These are phyloP conservation scores for Dactylorhiza incarnata DNA, from an alignment of 106 monocot species.

Conservation along the genomic window DNA sequence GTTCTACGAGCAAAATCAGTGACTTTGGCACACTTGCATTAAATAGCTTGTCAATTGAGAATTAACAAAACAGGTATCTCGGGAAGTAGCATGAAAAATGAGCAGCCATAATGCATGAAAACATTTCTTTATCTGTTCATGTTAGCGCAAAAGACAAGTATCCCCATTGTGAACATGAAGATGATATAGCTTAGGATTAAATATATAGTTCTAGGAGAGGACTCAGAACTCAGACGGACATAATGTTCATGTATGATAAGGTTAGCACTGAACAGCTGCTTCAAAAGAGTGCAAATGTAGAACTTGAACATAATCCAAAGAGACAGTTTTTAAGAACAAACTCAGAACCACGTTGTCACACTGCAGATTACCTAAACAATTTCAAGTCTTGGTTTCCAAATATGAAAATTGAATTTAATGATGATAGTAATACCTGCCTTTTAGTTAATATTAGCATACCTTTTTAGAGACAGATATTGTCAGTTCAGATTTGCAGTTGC, in stretches of 20 bases:
- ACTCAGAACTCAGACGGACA: too few relatives aligned
- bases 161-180: background rate
- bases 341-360: background rate
- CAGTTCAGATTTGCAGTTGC: background rate
- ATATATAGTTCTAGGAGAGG: background rate
- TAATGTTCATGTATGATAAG: too few relatives aligned
- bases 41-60: background rate
- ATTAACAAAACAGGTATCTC: background rate
- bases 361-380: background rate
- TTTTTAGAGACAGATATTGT: slow-evolving; percentile 3
- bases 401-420: background rate
- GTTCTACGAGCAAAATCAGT: too few relatives aligned
- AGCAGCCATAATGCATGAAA: background rate
- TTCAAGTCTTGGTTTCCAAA: background rate
- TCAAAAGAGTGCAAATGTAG: too few relatives aligned
- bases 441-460: background rate
- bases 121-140: background rate
- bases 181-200: background rate
- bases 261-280: too few relatives aligned
- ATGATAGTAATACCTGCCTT: background rate
- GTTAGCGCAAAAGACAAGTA: background rate
- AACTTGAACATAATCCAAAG: too few relatives aligned
- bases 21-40: background rate
- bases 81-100: background rate
- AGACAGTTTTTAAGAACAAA: too few relatives aligned